A percentile compares a stretch with the other conserved stretches of the same genome.
These are phyloP conservation scores for Fusarium graminum DNA, from an alignment of 2,329 filamentous ascomycete genomes.

Conservation along the genomic window DNA sequence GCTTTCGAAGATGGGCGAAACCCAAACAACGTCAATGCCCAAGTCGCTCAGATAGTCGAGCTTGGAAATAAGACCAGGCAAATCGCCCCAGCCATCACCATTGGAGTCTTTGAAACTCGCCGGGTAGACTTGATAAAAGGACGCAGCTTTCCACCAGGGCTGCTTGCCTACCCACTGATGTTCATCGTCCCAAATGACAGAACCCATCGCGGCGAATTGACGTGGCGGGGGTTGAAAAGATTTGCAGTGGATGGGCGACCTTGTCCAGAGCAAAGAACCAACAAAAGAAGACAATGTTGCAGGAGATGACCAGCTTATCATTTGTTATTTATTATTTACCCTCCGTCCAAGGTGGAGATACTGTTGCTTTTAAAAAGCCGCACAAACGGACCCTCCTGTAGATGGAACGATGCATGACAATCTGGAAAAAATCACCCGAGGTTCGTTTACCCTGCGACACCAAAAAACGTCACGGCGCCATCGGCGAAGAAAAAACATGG, in stretches of 20 bases:
- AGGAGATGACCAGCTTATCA: slow-evolving; percentile 23
- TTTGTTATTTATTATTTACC: not conserved
- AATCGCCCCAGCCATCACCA: slow-evolving; percentile 73
- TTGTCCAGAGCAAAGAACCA: no score
- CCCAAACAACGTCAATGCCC: slow-evolving; percentile 73
- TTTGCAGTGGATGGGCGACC: not conserved
- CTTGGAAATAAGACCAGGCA: slow-evolving; percentile 73
- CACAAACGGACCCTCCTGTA: slow-evolving; percentile 10
- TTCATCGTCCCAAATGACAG: slow-evolving; percentile 50
- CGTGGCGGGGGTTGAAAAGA: not conserved
- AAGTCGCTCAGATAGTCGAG: slow-evolving; percentile 73
- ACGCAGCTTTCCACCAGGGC: slow-evolving; percentile 62
- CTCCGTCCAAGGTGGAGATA: slow-evolving; percentile 23
- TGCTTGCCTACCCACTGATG: slow-evolving; percentile 53
- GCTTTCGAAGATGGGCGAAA: slow-evolving; percentile 65
- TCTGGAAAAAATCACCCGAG: slow-evolving; percentile 21
- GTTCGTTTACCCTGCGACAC: not conserved
- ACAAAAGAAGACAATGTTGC: not conserved
- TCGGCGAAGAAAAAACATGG: not conserved
- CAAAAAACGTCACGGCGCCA: slow-evolving; percentile 9
- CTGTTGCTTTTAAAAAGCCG: not conserved
- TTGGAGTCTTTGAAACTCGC: slow-evolving; percentile 70
- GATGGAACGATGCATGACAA: not conserved
- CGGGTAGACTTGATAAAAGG: slow-evolving; percentile 68
- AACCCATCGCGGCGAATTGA: slow-evolving; percentile 50